Evolutionary conservation across 2,329 filamentous ascomycete species (phyloP).

Genomic region (Cladosporium austrohemisphaericum): DNA sequence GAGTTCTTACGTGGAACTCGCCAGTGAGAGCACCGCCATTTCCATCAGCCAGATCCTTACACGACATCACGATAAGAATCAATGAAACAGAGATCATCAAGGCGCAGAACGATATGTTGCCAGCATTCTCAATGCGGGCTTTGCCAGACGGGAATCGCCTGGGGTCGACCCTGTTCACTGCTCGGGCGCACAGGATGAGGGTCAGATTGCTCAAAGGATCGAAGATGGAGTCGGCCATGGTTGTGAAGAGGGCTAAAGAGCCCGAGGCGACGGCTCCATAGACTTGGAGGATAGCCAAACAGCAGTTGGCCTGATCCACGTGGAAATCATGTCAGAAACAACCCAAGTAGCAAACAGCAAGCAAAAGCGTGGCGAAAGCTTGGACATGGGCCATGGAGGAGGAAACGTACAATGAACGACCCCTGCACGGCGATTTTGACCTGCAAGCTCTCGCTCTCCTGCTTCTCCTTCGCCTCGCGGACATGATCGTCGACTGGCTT

Average conservation of each 20-base stretch:
- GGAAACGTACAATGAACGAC: constrained; percentile 60
- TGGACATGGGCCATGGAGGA: not conserved
- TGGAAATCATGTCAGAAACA: not conserved
- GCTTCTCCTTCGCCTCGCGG: constrained; percentile 73
- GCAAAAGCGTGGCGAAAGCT: not conserved
- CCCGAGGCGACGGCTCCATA: constrained; percentile 83
- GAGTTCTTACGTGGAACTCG: constrained; percentile 15
- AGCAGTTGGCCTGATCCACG: constrained; percentile 55
- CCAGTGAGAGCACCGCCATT: constrained; percentile 37
- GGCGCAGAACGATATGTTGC: constrained; percentile 95
- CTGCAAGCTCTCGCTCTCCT: constrained; percentile 75
- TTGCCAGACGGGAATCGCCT: constrained; percentile 87
- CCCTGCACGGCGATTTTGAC: constrained; percentile 65
- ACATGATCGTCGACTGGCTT: constrained; percentile 92
- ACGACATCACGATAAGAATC: constrained; percentile 86
- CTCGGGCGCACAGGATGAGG: constrained; percentile 80
- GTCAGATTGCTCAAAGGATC: constrained; percentile 87
- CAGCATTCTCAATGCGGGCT: constrained; percentile 88
- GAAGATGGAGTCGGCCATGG: constrained; percentile 93
- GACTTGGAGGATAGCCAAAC: constrained; percentile 75
- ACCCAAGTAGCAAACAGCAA: not conserved
- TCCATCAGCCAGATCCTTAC: constrained; percentile 61
- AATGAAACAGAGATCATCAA: constrained; percentile 90
- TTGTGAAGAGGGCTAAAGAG: constrained; percentile 94
- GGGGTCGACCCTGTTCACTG: constrained; percentile 81